These are phyloP conservation scores for Vigna mungo DNA, from an alignment of 306 rosid species.

Conservation along the genomic window DNA sequence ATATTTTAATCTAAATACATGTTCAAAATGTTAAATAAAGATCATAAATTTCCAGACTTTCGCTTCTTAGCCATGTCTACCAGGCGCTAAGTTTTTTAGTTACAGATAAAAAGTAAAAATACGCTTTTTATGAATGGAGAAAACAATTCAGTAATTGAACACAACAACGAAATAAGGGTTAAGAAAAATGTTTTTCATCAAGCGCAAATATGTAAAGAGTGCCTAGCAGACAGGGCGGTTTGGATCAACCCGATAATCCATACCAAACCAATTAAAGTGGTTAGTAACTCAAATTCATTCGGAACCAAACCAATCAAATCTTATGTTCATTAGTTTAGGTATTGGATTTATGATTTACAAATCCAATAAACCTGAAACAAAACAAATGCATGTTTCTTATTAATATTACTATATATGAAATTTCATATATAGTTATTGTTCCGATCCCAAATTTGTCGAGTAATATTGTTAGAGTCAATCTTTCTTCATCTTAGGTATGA, in stretches of 20 bases:
- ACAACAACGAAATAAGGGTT: conserved; percentile 3
- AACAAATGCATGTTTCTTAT: no score
- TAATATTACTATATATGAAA: no score
- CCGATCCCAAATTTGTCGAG: rapidly evolving
- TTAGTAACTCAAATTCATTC: no score
- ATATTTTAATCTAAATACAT: conserved; percentile 15
- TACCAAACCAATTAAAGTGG: no score
- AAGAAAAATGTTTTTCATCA: neutral
- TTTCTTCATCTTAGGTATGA: no score
- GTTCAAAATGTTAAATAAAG: conserved; percentile 4
- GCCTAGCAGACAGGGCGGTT: neutral
- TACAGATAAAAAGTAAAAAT: conserved; percentile 1
- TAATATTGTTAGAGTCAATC: no score
- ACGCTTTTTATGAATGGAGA: neutral
- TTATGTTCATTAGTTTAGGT: no score
- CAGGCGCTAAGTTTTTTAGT: conserved; percentile 2
- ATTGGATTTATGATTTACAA: no score
- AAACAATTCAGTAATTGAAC: conserved; percentile 21
- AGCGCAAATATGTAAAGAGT: conserved; percentile 34
- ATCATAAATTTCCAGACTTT: neutral
- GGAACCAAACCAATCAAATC: no score
- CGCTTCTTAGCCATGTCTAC: conserved; percentile 39
- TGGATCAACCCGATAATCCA: no score
- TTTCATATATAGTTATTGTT: no score
- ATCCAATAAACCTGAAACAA: no score